These are phyloP conservation scores for Lycium barbarum DNA, from an alignment of 257 asterid genomes.

Conservation along the genomic window DNA sequence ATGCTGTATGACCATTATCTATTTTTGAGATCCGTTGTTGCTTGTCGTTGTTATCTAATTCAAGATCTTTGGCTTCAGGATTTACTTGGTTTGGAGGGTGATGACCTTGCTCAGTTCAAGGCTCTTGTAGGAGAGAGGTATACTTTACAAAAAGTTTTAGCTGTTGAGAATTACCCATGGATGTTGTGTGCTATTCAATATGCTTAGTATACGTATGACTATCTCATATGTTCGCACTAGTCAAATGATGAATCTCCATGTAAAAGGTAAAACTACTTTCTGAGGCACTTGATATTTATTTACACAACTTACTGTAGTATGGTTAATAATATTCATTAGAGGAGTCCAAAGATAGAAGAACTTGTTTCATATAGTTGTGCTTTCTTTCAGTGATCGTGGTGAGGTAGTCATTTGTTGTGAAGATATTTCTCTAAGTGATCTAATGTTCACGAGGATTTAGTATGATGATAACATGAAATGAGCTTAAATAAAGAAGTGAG, in stretches of 20 bases:
- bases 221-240: conserved; percentile 6
- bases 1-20: conserved; percentile 69
- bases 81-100: conserved; percentile 84
- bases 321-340: not conserved
- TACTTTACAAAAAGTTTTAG: conserved; percentile 27
- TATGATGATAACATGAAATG: not conserved
- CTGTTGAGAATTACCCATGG: not conserved
- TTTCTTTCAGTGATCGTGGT: not conserved
- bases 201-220: conserved; percentile 14
- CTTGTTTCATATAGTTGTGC: not conserved
- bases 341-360: not conserved
- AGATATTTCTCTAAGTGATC: conserved; percentile 7
- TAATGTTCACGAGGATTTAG: conserved; percentile 10
- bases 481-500: not conserved
- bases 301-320: not conserved
- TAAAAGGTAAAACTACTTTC: not conserved
- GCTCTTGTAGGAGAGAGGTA: conserved; percentile 82
- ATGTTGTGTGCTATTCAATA: conserved; percentile 26
- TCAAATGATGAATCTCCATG: not conserved
- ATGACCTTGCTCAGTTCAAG: conserved; percentile 73
- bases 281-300: conserved; percentile 1
- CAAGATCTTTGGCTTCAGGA: conserved; percentile 61
- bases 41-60: conserved; percentile 26
- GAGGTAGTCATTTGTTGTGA: not conserved
- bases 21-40: conserved; percentile 6